Evolutionary conservation across 345 rosid genomes (phyloP).

Genomic region (Iberis pinnata): DNA sequence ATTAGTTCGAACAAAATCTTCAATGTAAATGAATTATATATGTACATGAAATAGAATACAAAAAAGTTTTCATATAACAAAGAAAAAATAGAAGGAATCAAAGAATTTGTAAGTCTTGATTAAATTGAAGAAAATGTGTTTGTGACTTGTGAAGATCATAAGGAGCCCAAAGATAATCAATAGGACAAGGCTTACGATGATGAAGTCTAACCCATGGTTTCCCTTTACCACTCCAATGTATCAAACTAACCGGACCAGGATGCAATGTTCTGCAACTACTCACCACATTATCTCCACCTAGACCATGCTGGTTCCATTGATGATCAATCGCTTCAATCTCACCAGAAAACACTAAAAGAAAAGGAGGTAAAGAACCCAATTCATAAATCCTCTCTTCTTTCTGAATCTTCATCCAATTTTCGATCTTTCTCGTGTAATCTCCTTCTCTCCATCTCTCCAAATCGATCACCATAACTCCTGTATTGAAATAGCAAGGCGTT

Average conservation of each 20-base stretch:
- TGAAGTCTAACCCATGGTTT: slow-evolving; percentile 95
- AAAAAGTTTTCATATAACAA: too few relatives aligned
- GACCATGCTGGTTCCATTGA: slow-evolving; percentile 94
- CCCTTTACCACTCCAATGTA: slow-evolving; percentile 99
- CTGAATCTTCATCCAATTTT: slow-evolving; percentile 87
- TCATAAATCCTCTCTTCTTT: slow-evolving; percentile 71
- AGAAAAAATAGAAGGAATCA: too few relatives aligned
- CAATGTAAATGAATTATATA: too few relatives aligned
- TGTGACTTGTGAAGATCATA: slow-evolving; percentile 63
- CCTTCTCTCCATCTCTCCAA: slow-evolving; percentile 78
- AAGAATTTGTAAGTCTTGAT: too few relatives aligned
- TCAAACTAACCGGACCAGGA: slow-evolving; percentile 83
- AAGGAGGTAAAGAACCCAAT: slow-evolving; percentile 90
- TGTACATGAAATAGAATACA: too few relatives aligned
- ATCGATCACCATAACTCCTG: slow-evolving; percentile 98
- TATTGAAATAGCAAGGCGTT: slow-evolving; percentile 84
- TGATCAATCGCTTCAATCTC: slow-evolving; percentile 75
- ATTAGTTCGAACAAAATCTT: too few relatives aligned
- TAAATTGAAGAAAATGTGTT: too few relatives aligned
- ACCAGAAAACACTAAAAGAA: slow-evolving; percentile 75
- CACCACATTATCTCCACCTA: slow-evolving; percentile 87
- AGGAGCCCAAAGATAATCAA: slow-evolving; percentile 79
- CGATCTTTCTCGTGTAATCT: slow-evolving; percentile 57
- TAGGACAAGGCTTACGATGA: slow-evolving; percentile 55
- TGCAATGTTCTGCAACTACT: slow-evolving; percentile 80